phyloP scores from a whole-genome alignment of 2,329 filamentous ascomycete genomes.

The Colletotrichum neosansevieriae region DNA sequence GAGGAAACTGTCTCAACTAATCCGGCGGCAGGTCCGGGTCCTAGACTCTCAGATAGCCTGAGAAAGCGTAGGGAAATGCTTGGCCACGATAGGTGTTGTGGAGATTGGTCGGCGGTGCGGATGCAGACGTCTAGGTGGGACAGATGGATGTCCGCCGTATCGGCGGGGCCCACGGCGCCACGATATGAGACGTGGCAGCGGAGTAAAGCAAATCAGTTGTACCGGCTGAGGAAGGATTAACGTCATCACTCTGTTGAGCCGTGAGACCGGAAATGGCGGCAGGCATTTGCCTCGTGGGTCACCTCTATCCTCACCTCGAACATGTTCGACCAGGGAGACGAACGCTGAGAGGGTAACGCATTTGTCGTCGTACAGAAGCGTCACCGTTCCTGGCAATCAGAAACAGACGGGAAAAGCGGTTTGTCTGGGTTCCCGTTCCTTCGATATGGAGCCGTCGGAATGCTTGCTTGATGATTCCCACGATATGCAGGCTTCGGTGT shows the following conservation, averaged over 20 bases:
- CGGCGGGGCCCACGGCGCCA: slow-evolving; percentile 9
- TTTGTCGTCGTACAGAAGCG: slow-evolving; percentile 21
- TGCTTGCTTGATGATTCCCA: slow-evolving; percentile 16
- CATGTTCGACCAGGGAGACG: background rate
- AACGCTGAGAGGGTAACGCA: background rate
- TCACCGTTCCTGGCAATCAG: slow-evolving; percentile 14
- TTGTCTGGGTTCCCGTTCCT: slow-evolving; percentile 1
- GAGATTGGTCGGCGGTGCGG: slow-evolving; percentile 15
- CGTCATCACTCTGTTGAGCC: background rate
- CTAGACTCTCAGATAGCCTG: slow-evolving; percentile 1
- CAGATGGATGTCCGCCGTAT: slow-evolving; percentile 30
- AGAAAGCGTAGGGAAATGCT: slow-evolving; percentile 23
- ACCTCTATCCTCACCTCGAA: slow-evolving; percentile 5
- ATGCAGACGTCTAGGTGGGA: background rate
- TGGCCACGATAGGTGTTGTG: slow-evolving; percentile 11
- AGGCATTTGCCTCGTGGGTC: background rate
- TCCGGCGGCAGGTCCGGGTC: slow-evolving; percentile 6
- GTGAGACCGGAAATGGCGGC: background rate
- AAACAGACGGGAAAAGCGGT: background rate
- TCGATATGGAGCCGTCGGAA: slow-evolving; percentile 5
- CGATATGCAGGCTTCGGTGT: slow-evolving; percentile 36
- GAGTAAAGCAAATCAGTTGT: background rate
- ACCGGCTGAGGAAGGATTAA: background rate
- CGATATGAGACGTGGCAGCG: slow-evolving; percentile 3
- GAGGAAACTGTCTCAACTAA: slow-evolving; percentile 23